These are phyloP conservation scores for Coemansia furcata DNA, from an alignment of 192 early-diverging fungal species.

Conservation along the genomic window DNA sequence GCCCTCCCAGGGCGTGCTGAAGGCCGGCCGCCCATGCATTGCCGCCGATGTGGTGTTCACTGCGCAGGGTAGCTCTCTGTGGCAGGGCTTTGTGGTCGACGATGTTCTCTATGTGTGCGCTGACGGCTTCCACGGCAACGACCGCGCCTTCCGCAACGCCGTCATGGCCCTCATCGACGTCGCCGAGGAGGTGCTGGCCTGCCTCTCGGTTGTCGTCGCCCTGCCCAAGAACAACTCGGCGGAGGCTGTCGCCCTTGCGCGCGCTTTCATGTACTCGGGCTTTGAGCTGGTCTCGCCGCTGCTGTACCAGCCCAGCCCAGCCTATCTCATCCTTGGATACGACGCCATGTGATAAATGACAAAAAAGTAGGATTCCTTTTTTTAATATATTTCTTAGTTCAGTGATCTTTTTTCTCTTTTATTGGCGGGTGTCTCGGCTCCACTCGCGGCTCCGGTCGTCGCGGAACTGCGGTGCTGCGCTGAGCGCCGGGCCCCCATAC, in stretches of 20 bases:
- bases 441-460: conserved; percentile 6
- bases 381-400: not conserved
- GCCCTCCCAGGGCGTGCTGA: conserved; percentile 46
- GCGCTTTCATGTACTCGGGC: conserved; percentile 66
- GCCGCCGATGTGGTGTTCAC: conserved; percentile 24
- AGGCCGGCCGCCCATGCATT: conserved; percentile 18
- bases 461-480: conserved; percentile 27
- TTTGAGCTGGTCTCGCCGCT: conserved; percentile 60
- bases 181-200: conserved; percentile 47
- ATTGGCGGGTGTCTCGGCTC: not conserved
- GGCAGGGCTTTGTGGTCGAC: conserved; percentile 47
- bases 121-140: conserved; percentile 28
- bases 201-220: conserved; percentile 38
- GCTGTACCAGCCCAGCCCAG: conserved; percentile 56
- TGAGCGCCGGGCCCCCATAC: conserved; percentile 5
- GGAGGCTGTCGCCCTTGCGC: conserved; percentile 48
- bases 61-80: conserved; percentile 12
- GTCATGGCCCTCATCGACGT: conserved; percentile 54
- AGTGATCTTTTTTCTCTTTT: not conserved
- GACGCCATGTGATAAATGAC: conserved; percentile 48
- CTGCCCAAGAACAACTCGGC: conserved; percentile 20
- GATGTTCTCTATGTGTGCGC: conserved; percentile 36
- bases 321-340: conserved; percentile 58
- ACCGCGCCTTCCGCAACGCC: conserved; percentile 32
- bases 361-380: not conserved